phyloP scores from a whole-genome alignment of 2,329 filamentous ascomycete species.

The Aureobasidium sp. region DNA sequence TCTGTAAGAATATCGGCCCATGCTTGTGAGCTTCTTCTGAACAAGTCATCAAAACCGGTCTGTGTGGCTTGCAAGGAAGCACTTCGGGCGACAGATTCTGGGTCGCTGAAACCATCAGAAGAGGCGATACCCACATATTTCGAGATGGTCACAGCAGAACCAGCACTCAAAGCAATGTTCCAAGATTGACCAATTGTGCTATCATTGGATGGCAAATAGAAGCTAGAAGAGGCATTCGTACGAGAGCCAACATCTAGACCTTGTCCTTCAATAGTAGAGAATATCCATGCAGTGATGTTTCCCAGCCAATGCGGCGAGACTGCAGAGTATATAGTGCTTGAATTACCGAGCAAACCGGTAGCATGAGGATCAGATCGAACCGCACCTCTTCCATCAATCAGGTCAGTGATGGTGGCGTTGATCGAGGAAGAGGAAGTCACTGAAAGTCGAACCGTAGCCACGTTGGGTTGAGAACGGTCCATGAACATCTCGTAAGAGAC shows the following conservation, averaged over 20 bases:
- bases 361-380: slow-evolving; percentile 54
- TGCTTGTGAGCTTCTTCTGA: slow-evolving; percentile 52
- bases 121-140: slow-evolving; percentile 66
- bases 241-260: slow-evolving; percentile 33
- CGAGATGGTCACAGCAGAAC: slow-evolving; percentile 48
- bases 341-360: slow-evolving; percentile 48
- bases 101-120: slow-evolving; percentile 57
- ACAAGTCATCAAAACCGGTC: slow-evolving; percentile 49
- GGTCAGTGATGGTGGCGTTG: slow-evolving; percentile 56
- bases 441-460: slow-evolving; percentile 53
- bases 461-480: slow-evolving; percentile 56
- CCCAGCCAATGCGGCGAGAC: slow-evolving; percentile 56
- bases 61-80: slow-evolving; percentile 47
- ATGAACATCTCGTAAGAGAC: slow-evolving; percentile 61
- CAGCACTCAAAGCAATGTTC: slow-evolving; percentile 46
- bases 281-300: slow-evolving; percentile 57
- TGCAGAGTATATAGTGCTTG: slow-evolving; percentile 53
- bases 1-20: slow-evolving; percentile 57
- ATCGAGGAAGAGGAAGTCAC: slow-evolving; percentile 49
- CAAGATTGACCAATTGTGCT: slow-evolving; percentile 60
- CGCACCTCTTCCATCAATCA: slow-evolving; percentile 62
- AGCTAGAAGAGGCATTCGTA: slow-evolving; percentile 37
- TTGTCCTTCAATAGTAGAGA: slow-evolving; percentile 46
- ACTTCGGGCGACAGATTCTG: slow-evolving; percentile 47
- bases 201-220: slow-evolving; percentile 49